These are phyloP conservation scores for Amesomyces nigricolor DNA, from an alignment of 2,329 filamentous ascomycete species.

Conservation along the genomic window DNA sequence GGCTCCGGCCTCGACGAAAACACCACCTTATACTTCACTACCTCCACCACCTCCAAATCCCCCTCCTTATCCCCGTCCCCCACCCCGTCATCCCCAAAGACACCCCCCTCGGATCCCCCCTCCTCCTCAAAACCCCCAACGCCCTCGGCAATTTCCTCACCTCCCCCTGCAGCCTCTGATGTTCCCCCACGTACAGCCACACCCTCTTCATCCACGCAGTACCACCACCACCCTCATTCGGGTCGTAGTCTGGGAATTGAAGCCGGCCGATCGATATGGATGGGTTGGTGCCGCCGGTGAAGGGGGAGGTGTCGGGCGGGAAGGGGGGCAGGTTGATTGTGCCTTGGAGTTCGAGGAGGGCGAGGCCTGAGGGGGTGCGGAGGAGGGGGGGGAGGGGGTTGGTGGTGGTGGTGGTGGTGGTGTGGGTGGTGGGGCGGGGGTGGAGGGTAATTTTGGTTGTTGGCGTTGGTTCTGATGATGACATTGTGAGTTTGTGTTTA, in stretches of 20 bases:
- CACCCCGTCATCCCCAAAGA: slow-evolving; percentile 29
- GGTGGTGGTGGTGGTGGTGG: neutral
- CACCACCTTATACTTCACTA: slow-evolving; percentile 79
- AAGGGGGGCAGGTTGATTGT: slow-evolving; percentile 67
- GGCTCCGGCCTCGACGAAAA: slow-evolving; percentile 84
- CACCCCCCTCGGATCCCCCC: slow-evolving; percentile 41
- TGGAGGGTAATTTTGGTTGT: slow-evolving; percentile 36
- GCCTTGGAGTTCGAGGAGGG: slow-evolving; percentile 88
- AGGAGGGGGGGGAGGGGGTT: slow-evolving; percentile 72
- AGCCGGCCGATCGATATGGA: slow-evolving; percentile 38
- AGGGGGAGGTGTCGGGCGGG: slow-evolving; percentile 28
- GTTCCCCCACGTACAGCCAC: slow-evolving; percentile 79
- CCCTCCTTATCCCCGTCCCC: slow-evolving; percentile 37
- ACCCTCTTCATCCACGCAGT: slow-evolving; percentile 85
- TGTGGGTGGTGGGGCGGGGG: slow-evolving; percentile 26
- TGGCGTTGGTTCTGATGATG: neutral
- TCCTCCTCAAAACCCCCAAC: slow-evolving; percentile 68
- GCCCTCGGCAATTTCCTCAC: slow-evolving; percentile 79
- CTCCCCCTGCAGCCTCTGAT: slow-evolving; percentile 84
- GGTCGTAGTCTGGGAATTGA: slow-evolving; percentile 53
- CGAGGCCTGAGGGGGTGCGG: slow-evolving; percentile 82
- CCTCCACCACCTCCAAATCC: slow-evolving; percentile 76
- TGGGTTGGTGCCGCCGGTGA: slow-evolving; percentile 7
- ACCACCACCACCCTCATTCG: slow-evolving; percentile 39
- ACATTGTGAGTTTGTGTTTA: neutral